A percentile compares a stretch with the other conserved stretches of the same genome.
Evolutionary conservation across 2,329 filamentous ascomycete genomes (phyloP).

Genomic region (Trichothecium roseum): DNA sequence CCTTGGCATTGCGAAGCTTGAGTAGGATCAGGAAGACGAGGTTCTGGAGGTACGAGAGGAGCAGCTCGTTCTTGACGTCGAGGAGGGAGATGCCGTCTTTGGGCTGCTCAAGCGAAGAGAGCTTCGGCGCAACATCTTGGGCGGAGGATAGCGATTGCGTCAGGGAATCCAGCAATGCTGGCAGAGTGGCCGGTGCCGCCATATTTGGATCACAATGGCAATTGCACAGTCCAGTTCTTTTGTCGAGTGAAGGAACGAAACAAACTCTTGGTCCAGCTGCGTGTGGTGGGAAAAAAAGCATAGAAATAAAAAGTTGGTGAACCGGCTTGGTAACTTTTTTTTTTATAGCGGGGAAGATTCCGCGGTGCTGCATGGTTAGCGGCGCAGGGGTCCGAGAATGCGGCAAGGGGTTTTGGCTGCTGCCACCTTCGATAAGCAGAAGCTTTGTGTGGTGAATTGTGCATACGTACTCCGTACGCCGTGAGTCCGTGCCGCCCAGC

Average conservation of each 20-base stretch:
- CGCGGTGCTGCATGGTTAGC: no score
- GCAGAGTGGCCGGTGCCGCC: conserved; percentile 38
- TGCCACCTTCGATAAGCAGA: no score
- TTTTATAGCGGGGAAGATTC: no score
- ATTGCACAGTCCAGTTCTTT: no score
- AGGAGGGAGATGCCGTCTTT: conserved; percentile 86
- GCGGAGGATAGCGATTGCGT: conserved; percentile 51
- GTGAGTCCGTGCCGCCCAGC: no score
- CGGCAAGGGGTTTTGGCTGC: no score
- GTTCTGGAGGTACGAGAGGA: conserved; percentile 92
- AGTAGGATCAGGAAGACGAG: conserved; percentile 79
- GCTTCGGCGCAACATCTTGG: conserved; percentile 54
- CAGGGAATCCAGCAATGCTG: conserved; percentile 41
- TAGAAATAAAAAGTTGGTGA: no score
- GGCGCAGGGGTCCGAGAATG: no score
- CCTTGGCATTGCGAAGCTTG: conserved; percentile 55
- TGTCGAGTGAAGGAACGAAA: neutral
- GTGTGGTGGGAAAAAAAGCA: no score
- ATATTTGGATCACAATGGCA: conserved; percentile 20
- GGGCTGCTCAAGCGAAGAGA: conserved; percentile 57
- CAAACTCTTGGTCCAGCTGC: neutral
- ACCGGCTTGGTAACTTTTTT: no score
- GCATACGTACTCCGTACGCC: no score
- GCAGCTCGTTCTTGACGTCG: conserved; percentile 93
- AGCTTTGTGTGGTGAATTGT: no score